These are phyloP conservation scores for Gynandropsis gynandra DNA, from an alignment of 345 rosid species.

Conservation along the genomic window DNA sequence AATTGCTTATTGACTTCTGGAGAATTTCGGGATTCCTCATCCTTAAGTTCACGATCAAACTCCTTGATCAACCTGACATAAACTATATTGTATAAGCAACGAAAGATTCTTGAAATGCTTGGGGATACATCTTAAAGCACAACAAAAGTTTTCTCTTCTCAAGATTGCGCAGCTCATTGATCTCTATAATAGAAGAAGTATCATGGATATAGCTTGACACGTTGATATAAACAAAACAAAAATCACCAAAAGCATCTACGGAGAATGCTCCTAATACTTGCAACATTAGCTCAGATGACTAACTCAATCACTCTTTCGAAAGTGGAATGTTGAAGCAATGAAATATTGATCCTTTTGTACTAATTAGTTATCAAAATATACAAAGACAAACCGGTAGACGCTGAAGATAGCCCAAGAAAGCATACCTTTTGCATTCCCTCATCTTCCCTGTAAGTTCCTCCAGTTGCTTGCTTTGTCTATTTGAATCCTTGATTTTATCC, in stretches of 20 bases:
- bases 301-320: not conserved
- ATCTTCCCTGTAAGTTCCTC: conserved; percentile 93
- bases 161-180: not conserved
- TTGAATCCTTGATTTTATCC: conserved; percentile 90
- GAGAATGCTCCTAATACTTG: not conserved
- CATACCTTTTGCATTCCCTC: conserved; percentile 94
- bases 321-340: not conserved
- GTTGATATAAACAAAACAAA: too few relatives aligned
- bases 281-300: not conserved
- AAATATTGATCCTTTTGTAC: not conserved
- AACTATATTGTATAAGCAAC: conserved; percentile 6
- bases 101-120: not conserved
- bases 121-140: not conserved
- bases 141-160: not conserved
- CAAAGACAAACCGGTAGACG: not conserved
- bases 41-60: conserved; percentile 83
- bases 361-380: not conserved
- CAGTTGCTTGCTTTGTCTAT: conserved; percentile 88
- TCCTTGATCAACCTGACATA: conserved; percentile 77
- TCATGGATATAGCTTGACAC: not conserved
- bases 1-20: conserved; percentile 76
- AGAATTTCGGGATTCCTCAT: conserved; percentile 69
- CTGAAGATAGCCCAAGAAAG: not conserved
- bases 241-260: not conserved
- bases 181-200: not conserved